Evolutionary conservation across 2,329 filamentous ascomycete genomes (phyloP), one percentile per base, ranked within the genome.

Genomic region (Alternaria angustiovoidea): DNA sequence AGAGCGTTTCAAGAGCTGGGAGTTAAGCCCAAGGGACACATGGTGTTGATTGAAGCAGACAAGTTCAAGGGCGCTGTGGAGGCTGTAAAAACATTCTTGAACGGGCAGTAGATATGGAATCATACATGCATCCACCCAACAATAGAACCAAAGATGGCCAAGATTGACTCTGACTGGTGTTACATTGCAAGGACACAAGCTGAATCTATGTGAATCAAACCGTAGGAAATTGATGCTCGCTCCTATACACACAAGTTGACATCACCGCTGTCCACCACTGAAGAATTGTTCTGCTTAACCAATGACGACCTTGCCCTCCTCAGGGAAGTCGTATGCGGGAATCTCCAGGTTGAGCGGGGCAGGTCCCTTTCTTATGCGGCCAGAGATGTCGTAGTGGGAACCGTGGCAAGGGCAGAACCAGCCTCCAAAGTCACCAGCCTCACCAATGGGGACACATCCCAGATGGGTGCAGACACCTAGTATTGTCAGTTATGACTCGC

Each of bases 361-460:
- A 67, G 95, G 95, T 70, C 95, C 95, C 88, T 92, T 97, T 86
- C 95, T 90, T 88, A 97, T 92, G 83, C 95, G 93, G 81, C 95
- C 95, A 68, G 94, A 98, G 82, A 99, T 98, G 81, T 99, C 95
- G 89, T 99, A 99, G 87, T 99, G 95, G 73, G 94, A 97, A 82
- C 95, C 95, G 88, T 99, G 95, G 91, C 95, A 99, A 70, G 95
- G 95, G 87, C 95, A 99, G 91, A 99, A 99, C 95, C 95, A 99
- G 79, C 95, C 95, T 80, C 95, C 95, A 78, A 86, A 99, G 83
- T 99, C 96, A 81, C 95, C 95, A 68, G 95, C 93, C 86, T 99
- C 95, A 78, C 96, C 95, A 77, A 99, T 99, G 79, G 95, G 95
- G 73, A 99, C 95, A 88, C 95, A 99, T 84, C 95, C 95, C 79